These are phyloP conservation scores for Leccinum subtestaceum DNA, from an alignment of 768 basidiomycete species.

Conservation along the genomic window DNA sequence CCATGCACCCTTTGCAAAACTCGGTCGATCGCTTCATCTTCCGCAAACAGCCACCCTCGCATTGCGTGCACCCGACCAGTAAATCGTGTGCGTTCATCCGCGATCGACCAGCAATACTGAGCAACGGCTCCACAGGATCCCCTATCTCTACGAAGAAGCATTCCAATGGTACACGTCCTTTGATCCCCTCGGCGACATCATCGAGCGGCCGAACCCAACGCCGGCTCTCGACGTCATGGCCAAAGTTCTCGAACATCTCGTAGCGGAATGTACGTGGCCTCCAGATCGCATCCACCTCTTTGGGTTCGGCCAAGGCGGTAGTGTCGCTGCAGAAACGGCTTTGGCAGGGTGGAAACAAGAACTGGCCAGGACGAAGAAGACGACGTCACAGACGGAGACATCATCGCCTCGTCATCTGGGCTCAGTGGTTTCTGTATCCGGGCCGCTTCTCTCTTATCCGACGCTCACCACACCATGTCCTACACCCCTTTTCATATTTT, in stretches of 20 bases:
- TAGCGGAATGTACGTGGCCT: constrained; percentile 62
- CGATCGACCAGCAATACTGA: constrained; percentile 10
- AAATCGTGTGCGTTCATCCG: constrained; percentile 23
- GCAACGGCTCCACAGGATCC: constrained; percentile 48
- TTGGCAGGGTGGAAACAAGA: constrained; percentile 52
- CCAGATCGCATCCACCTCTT: constrained; percentile 73
- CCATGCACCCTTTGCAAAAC: constrained; percentile 67
- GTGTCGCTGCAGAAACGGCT: constrained; percentile 66
- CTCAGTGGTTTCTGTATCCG: constrained; percentile 66
- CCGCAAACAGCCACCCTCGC: constrained; percentile 88
- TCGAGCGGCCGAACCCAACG: constrained; percentile 71
- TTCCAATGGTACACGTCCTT: constrained; percentile 89
- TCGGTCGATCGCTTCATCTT: constrained; percentile 72
- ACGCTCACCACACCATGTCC: constrained; percentile 49
- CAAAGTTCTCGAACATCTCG: constrained; percentile 55
- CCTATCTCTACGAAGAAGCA: constrained; percentile 73
- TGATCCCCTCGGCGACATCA: constrained; percentile 70
- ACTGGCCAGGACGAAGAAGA: constrained; percentile 10
- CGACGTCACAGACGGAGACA: constrained; percentile 3
- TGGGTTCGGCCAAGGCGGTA: constrained; percentile 87
- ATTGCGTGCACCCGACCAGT: constrained; percentile 77
- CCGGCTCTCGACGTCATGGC: constrained; percentile 56
- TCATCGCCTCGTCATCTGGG: constrained; percentile 43
- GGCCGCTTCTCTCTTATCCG: constrained; percentile 77
- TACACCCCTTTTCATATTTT: constrained; percentile 62